Evolutionary conservation across 2,329 filamentous ascomycete species (phyloP).

Genomic region (Neonectria coccinea): DNA sequence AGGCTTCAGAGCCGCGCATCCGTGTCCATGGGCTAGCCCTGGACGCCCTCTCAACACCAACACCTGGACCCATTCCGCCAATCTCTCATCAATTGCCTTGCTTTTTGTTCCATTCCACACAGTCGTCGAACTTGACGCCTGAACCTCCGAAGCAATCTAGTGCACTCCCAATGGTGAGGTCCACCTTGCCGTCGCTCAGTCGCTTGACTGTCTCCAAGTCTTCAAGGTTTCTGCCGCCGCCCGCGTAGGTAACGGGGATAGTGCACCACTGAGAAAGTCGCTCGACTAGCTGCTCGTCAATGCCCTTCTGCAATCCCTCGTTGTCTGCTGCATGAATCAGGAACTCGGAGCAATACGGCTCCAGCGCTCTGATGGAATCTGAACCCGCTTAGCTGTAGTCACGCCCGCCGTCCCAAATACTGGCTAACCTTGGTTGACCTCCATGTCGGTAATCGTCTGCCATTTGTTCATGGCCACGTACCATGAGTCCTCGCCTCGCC

Average conservation of each 20-base stretch:
- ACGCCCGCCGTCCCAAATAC: slow-evolving; percentile 29
- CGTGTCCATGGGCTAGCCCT: slow-evolving; percentile 14
- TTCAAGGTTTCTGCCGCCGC: slow-evolving; percentile 84
- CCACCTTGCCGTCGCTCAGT: slow-evolving; percentile 83
- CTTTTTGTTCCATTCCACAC: slow-evolving; percentile 83
- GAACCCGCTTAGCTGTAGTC: slow-evolving; percentile 32
- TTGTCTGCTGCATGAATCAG: slow-evolving; percentile 97
- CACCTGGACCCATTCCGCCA: slow-evolving; percentile 9
- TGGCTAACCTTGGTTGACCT: slow-evolving; percentile 84
- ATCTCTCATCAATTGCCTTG: slow-evolving; percentile 47
- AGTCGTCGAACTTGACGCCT: slow-evolving; percentile 89
- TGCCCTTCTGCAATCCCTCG: slow-evolving; percentile 90
- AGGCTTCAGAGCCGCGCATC: slow-evolving; percentile 16
- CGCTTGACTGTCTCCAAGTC: slow-evolving; percentile 86
- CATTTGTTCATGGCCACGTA: slow-evolving; percentile 99
- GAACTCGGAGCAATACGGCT: slow-evolving; percentile 96
- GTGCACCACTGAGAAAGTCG: slow-evolving; percentile 85
- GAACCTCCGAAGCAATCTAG: slow-evolving; percentile 94
- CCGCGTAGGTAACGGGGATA: slow-evolving; percentile 96
- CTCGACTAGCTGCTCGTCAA: slow-evolving; percentile 86
- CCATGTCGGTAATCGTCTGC: slow-evolving; percentile 98
- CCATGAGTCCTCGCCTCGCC: slow-evolving; percentile 79
- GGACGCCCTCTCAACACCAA: slow-evolving; percentile 17
- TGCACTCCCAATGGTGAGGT: slow-evolving; percentile 96
- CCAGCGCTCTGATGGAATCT: slow-evolving; percentile 84